Evolutionary conservation across 208 protist genomes (phyloP).

Genomic region (Trypanosoma mega): DNA sequence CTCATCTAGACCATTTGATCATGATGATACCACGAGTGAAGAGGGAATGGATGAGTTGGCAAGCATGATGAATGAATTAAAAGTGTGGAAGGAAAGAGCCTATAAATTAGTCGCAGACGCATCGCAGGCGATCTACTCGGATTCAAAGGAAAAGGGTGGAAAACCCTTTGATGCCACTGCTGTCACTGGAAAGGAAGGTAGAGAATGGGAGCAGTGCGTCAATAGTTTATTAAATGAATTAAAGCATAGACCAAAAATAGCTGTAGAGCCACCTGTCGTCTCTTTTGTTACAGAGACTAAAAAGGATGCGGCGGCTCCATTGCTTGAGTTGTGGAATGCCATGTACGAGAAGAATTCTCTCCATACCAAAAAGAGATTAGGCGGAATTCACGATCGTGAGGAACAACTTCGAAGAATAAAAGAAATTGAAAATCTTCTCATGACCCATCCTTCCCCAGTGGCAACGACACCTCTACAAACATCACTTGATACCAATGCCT

Average conservation of each 20-base stretch:
- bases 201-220: conserved; percentile 1
- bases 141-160: too few species aligned
- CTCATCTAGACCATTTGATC: conserved; percentile 32
- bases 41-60: conserved; percentile 32
- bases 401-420: conserved; percentile 8
- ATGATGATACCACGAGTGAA: conserved; percentile 65
- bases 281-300: neutral
- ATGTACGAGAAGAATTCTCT: conserved; percentile 18
- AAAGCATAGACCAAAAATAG: neutral
- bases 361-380: neutral
- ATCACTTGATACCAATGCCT: too few species aligned
- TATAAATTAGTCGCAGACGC: conserved; percentile 47
- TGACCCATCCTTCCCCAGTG: too few species aligned
- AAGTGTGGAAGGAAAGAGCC: conserved; percentile 58
- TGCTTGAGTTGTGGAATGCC: conserved; percentile 21
- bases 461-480: too few species aligned
- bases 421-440: conserved; percentile 10
- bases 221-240: conserved; percentile 17
- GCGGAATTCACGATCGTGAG: neutral
- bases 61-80: conserved; percentile 23
- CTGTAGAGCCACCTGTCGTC: neutral
- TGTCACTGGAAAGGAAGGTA: neutral
- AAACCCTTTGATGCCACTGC: neutral
- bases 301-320: neutral
- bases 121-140: neutral